A percentile compares a stretch with the other conserved stretches of the same genome.
Conservation (phyloP, 306 rosid genomes). For the Cercis canadensis region DNA sequence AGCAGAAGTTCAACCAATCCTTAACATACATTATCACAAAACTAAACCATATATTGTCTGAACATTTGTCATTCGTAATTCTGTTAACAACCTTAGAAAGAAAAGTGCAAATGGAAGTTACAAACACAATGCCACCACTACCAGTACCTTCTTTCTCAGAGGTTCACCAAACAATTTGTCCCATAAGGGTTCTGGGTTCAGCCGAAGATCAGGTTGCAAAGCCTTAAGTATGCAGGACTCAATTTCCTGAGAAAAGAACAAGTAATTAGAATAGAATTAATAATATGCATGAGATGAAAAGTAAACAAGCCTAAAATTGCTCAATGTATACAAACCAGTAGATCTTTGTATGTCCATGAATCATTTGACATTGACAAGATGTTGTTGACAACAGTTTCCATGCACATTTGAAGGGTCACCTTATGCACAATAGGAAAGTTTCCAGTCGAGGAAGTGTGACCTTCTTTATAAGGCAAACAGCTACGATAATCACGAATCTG, state of each 20-base stretch:
- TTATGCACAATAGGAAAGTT: slow-evolving; percentile 39
- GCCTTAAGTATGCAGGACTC: slow-evolving; percentile 49
- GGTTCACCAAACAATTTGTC: slow-evolving; percentile 12
- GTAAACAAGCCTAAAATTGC: slow-evolving; percentile 1
- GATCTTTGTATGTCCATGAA: slow-evolving; percentile 45
- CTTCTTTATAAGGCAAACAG: slow-evolving; percentile 27
- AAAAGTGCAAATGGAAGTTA: slow-evolving; percentile 6
- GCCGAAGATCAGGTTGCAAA: slow-evolving; percentile 51
- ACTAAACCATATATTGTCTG: no score
- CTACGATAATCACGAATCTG: slow-evolving; percentile 57
- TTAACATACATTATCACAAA: no score
- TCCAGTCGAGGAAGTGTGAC: slow-evolving; percentile 5
- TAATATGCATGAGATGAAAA: slow-evolving; percentile 22
- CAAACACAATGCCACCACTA: background rate
- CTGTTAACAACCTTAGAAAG: background rate
- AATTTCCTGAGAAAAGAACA: slow-evolving; percentile 41
- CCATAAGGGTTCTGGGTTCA: slow-evolving; percentile 40
- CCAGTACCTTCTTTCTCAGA: slow-evolving; percentile 39
- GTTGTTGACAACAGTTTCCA: slow-evolving; percentile 53
- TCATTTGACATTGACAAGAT: slow-evolving; percentile 37
- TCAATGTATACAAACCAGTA: slow-evolving; percentile 39
- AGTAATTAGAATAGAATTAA: background rate
- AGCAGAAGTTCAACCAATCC: no score
- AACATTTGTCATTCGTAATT: background rate
- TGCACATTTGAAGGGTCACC: slow-evolving; percentile 37